phyloP scores from a whole-genome alignment of 306 rosid species.

The Mimosa bimucronata region DNA sequence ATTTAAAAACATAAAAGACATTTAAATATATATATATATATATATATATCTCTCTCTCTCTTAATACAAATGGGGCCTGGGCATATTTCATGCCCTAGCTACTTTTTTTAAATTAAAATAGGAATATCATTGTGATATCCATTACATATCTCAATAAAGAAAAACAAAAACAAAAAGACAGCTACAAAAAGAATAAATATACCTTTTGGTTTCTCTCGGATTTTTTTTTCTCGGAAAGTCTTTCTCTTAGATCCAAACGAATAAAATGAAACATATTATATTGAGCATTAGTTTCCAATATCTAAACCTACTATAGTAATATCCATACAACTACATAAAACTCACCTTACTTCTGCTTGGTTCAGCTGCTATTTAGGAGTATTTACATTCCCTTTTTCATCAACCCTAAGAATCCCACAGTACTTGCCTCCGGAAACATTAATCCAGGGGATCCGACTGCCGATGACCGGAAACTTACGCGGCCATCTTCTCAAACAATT shows the following conservation, averaged over 20 bases:
- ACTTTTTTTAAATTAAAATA: neutral
- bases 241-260: neutral
- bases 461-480: neutral
- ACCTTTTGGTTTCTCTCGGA: too few relatives aligned
- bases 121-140: neutral
- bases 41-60: too few relatives aligned
- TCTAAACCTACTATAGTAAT: neutral
- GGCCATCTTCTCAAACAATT: conserved; percentile 40
- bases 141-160: neutral
- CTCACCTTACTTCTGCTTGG: neutral
- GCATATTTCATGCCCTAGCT: too few relatives aligned
- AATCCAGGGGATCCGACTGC: neutral
- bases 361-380: neutral
- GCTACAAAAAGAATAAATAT: neutral
- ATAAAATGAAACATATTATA: neutral
- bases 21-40: too few relatives aligned
- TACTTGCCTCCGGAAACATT: neutral
- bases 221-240: too few relatives aligned
- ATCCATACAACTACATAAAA: neutral
- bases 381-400: conserved; percentile 14
- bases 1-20: too few relatives aligned
- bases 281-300: neutral
- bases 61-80: too few relatives aligned
- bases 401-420: neutral
- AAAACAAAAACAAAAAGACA: neutral